phyloP scores from a whole-genome alignment of 108 stramenopile species.

The Seminavis robusta region DNA sequence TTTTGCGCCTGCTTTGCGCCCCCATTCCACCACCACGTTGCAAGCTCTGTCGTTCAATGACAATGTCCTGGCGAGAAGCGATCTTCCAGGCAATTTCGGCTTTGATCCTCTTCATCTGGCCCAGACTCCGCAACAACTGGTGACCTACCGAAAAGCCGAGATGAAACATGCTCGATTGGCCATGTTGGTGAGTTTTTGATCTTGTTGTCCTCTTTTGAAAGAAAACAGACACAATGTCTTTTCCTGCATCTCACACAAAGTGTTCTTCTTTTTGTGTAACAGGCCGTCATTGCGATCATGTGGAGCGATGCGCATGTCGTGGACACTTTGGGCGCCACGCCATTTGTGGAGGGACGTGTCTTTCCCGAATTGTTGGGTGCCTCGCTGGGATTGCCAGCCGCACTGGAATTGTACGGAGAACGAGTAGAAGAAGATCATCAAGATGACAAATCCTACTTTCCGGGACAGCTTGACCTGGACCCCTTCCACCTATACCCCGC shows the following conservation, averaged over 20 bases:
- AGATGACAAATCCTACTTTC: slow-evolving; percentile 32
- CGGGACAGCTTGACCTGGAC: slow-evolving; percentile 86
- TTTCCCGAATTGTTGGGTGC: slow-evolving; percentile 73
- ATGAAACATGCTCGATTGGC: slow-evolving; percentile 86
- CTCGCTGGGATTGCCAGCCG: slow-evolving; percentile 67
- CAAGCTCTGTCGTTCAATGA: background rate
- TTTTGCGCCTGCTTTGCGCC: too few species aligned
- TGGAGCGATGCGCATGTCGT: slow-evolving; percentile 46
- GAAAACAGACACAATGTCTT: background rate
- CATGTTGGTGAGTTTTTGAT: slow-evolving; percentile 74
- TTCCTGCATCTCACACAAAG: background rate
- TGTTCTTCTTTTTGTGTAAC: background rate
- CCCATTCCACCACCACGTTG: too few species aligned
- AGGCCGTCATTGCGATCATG: slow-evolving; percentile 69
- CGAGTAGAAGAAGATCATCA: slow-evolving; percentile 28
- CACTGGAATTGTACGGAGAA: slow-evolving; percentile 63
- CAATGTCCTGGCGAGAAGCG: slow-evolving; percentile 23
- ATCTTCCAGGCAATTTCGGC: slow-evolving; percentile 78
- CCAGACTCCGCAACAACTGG: slow-evolving; percentile 40
- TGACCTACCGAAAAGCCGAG: slow-evolving; percentile 76
- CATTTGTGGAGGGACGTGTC: slow-evolving; percentile 69
- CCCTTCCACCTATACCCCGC: slow-evolving; percentile 71
- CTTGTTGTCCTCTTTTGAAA: too few species aligned
- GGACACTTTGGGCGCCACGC: slow-evolving; percentile 62
- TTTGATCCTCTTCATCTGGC: slow-evolving; percentile 87